A percentile compares a stretch with the other conserved stretches of the same genome.
Evolutionary conservation across 495 filamentous ascomycete genomes (phyloP).

Genomic region (Podospora anserina): DNA sequence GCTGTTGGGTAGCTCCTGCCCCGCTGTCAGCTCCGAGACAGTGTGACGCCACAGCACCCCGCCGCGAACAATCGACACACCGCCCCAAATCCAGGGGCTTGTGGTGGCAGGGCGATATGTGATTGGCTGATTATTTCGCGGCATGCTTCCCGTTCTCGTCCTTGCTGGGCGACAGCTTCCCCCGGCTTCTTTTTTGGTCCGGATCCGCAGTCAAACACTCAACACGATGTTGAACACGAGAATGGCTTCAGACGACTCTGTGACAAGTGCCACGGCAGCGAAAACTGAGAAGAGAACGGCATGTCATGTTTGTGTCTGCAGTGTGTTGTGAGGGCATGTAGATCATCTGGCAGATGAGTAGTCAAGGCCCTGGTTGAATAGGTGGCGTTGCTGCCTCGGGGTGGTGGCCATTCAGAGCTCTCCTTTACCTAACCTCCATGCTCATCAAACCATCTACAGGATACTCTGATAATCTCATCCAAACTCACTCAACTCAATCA

Average conservation of each 20-base stretch:
- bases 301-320: not conserved
- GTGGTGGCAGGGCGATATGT: not conserved
- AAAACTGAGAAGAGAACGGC: not conserved
- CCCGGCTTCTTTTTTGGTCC: constrained; percentile 3
- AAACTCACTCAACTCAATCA: not conserved
- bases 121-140: not conserved
- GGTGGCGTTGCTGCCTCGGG: constrained; percentile 6
- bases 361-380: not conserved
- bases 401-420: constrained; percentile 1
- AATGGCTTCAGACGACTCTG: not conserved
- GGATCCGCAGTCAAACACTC: not conserved
- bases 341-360: not conserved
- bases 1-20: constrained; percentile 2
- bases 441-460: not conserved
- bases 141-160: not conserved
- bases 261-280: not conserved
- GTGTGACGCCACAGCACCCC: constrained; percentile 3
- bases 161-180: not conserved
- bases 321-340: not conserved
- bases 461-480: not conserved
- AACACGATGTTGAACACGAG: constrained; percentile 2
- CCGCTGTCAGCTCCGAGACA: constrained; percentile 2
- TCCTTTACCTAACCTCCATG: not conserved
- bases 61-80: not conserved
- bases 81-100: not conserved